Evolutionary conservation across 768 basidiomycete genomes (phyloP).

Genomic region (Pleurotus tuber-regium): DNA sequence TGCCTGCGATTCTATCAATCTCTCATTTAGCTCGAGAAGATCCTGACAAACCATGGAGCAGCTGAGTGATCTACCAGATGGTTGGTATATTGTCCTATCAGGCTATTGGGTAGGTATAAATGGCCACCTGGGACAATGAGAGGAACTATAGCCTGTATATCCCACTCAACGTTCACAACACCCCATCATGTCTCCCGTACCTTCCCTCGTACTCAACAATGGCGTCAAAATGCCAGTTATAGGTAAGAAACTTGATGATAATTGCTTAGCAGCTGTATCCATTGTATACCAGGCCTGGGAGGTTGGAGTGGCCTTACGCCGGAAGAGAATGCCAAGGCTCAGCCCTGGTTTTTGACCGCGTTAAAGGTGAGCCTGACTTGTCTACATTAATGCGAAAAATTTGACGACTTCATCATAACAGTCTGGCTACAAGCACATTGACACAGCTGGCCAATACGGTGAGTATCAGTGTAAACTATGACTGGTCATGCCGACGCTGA

Average conservation of each 20-base stretch:
- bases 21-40: too few relatives aligned
- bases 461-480: not conserved
- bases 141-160: too few relatives aligned
- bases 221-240: not conserved
- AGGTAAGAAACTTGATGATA: not conserved
- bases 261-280: not conserved
- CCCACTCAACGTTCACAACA: too few relatives aligned
- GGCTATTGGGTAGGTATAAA: too few relatives aligned
- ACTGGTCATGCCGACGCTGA: not conserved
- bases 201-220: slow-evolving; percentile 2
- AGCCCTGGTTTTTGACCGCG: slow-evolving; percentile 39
- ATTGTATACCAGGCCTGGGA: slow-evolving; percentile 32
- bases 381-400: not conserved
- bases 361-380: slow-evolving; percentile 27
- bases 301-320: slow-evolving; percentile 34
- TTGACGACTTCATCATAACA: slow-evolving; percentile 13
- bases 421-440: slow-evolving; percentile 41
- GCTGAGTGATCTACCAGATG: too few relatives aligned
- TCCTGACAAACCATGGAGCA: too few relatives aligned
- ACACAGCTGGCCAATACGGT: slow-evolving; percentile 38
- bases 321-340: slow-evolving; percentile 29
- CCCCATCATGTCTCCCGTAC: slow-evolving; percentile 2
- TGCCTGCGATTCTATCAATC: too few relatives aligned
- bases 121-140: too few relatives aligned
- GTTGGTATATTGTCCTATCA: too few relatives aligned